Evolutionary conservation across 768 basidiomycete species (phyloP), one percentile per base, ranked within the genome.

Genomic region (Rhizopogon roseolus): DNA sequence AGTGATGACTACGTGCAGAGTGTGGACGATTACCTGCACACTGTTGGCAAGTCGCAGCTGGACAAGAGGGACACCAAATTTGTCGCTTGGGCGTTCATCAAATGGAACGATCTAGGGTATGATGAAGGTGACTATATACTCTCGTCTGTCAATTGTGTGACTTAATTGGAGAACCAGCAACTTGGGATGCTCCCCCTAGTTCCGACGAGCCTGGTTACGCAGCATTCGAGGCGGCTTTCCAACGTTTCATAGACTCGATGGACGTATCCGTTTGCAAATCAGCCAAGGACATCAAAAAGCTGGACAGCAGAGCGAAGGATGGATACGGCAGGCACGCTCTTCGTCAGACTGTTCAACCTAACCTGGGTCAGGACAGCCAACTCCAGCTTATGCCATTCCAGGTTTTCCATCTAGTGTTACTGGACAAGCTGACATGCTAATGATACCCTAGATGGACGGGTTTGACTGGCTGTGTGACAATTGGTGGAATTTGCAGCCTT

Each of bases 101-200:
- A 98, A 67, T 98, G 96, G 96, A 77, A 84, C 41, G 93, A 93
- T 57, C 75, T 98, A 27, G 85, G 88, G n/a, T 97, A 98, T 57
- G 89, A 96, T 19, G 88, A 93, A 76, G 85, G 95, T 91, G 25
- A 37, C 16, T 39, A 38, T 29, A 6, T 38, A 7, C 16, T 9
- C 2, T 41, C n/a, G 49, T 45, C 53, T 57, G 34, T 48, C 55
- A 40, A 42, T 41, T 38, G 5, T 48, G 51, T 42, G 60, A 22
- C 22, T 44, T 16, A 17, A 34, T 28, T 43, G 1, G 46, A 14
- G 8, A 36, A 36, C 40, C 60, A 96, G 93, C 90, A n/a, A 85
- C 89, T 10, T 96, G 93, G 91, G 94, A 97, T 70, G 83, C 93
- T 16, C 93, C 95, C 1, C 92, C 93, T 36, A 79, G 78, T 8